These are phyloP conservation scores for Zygosaccharomyces gambellarensis DNA, from an alignment of 805 yeast genomes.

Conservation along the genomic window DNA sequence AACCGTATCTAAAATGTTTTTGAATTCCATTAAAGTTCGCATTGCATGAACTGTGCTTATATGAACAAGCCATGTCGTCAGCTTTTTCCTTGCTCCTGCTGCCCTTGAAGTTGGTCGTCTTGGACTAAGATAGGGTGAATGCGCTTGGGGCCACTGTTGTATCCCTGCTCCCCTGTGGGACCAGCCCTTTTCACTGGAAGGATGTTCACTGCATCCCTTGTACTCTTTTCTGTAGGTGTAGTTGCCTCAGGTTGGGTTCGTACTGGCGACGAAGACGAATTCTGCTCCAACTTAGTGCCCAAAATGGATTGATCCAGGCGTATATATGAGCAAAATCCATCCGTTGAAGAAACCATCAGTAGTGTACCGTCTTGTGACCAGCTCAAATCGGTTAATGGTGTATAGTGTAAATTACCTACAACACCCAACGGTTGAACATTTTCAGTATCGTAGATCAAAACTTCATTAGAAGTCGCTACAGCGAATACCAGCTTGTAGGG, in stretches of 20 bases:
- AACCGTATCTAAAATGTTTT: slow-evolving; percentile 3
- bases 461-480: slow-evolving; percentile 85
- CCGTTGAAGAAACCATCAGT: slow-evolving; percentile 76
- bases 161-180: slow-evolving; percentile 3
- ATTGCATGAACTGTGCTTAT: not conserved
- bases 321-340: slow-evolving; percentile 82
- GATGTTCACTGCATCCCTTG: slow-evolving; percentile 17
- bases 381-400: slow-evolving; percentile 78
- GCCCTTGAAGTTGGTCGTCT: not conserved
- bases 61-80: not conserved
- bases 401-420: slow-evolving; percentile 77
- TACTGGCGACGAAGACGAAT: not conserved
- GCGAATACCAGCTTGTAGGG: slow-evolving; percentile 86
- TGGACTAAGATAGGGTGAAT: slow-evolving; percentile 22
- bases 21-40: not conserved
- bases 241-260: not conserved
- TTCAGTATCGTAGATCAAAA: slow-evolving; percentile 77
- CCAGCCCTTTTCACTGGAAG: slow-evolving; percentile 21
- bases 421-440: slow-evolving; percentile 61
- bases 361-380: slow-evolving; percentile 78
- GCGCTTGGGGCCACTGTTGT: slow-evolving; percentile 14
- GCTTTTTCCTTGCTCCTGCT: not conserved
- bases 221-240: not conserved
- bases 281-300: slow-evolving; percentile 37
- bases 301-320: slow-evolving; percentile 49